phyloP scores from a whole-genome alignment of 768 basidiomycete genomes.

The Mycena albidolilacea region DNA sequence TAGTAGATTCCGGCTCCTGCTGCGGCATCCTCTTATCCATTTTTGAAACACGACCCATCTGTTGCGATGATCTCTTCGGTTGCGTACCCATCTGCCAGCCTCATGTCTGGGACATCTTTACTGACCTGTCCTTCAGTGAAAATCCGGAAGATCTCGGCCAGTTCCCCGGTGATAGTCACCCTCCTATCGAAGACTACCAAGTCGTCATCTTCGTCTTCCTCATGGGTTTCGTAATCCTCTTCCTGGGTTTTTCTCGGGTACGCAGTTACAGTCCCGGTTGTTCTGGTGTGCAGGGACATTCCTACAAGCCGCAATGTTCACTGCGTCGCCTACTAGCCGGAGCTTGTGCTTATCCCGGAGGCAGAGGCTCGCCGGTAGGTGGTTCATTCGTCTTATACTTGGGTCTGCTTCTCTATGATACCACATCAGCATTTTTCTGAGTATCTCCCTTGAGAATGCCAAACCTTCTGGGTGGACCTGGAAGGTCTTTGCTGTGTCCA shows the following conservation, averaged over 20 bases:
- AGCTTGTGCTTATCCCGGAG: slow-evolving; percentile 25
- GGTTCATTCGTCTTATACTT: slow-evolving; percentile 4
- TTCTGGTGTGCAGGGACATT: not conserved
- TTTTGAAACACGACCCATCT: slow-evolving; percentile 45
- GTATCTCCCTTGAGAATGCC: too few relatives aligned
- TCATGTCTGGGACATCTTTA: not conserved
- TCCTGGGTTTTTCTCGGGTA: slow-evolving; percentile 13
- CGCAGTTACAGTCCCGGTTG: slow-evolving; percentile 3
- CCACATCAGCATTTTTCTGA: not conserved
- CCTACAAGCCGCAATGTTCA: slow-evolving; percentile 1
- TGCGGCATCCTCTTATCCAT: slow-evolving; percentile 35
- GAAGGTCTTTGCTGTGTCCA: too few relatives aligned
- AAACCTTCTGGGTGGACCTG: too few relatives aligned
- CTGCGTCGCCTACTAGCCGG: slow-evolving; percentile 14
- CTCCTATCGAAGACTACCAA: slow-evolving; percentile 12
- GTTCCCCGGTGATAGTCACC: not conserved
- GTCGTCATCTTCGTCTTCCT: not conserved
- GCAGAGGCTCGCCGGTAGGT: slow-evolving; percentile 10
- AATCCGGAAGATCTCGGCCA: slow-evolving; percentile 29
- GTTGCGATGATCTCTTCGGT: slow-evolving; percentile 30
- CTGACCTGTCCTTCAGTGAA: slow-evolving; percentile 26
- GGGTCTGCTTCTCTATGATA: not conserved
- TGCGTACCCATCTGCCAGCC: too few relatives aligned
- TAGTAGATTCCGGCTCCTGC: slow-evolving; percentile 44
- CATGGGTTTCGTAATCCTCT: slow-evolving; percentile 21